Evolutionary conservation across 2,329 filamentous ascomycete genomes (phyloP).

Genomic region (Elsinoe australis): DNA sequence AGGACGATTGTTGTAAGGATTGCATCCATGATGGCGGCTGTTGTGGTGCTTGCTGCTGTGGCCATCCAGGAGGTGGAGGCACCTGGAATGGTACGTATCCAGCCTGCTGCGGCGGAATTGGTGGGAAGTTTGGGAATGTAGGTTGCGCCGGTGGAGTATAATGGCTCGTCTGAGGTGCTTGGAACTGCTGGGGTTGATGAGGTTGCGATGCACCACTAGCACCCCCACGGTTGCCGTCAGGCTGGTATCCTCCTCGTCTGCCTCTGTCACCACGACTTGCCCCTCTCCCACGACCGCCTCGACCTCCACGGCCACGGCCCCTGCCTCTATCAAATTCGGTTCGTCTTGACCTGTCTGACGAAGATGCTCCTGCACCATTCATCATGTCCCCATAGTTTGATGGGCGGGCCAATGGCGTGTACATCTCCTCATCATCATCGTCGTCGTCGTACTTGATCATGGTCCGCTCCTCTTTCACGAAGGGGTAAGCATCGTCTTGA

Average conservation of each 20-base stretch:
- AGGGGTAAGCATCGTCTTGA: constrained; percentile 4
- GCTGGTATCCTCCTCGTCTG: constrained; percentile 21
- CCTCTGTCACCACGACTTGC: constrained; percentile 23
- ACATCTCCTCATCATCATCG: constrained; percentile 38
- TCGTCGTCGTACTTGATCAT: constrained; percentile 37
- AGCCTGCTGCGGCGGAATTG: background rate
- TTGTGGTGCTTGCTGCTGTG: background rate
- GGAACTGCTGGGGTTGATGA: constrained; percentile 23
- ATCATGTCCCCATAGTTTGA: constrained; percentile 40
- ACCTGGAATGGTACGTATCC: background rate
- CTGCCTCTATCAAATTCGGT: constrained; percentile 30
- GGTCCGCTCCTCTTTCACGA: background rate
- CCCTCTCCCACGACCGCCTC: constrained; percentile 24
- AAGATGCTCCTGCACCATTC: constrained; percentile 23
- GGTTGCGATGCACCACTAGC: constrained; percentile 7
- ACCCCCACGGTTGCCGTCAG: constrained; percentile 2
- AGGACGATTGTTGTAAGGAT: background rate
- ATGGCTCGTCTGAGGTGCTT: constrained; percentile 22
- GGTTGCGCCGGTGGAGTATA: background rate
- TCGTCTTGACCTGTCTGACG: background rate
- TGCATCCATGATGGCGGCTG: background rate
- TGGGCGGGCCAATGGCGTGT: constrained; percentile 41
- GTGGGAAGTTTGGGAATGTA: background rate
- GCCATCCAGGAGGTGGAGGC: background rate
- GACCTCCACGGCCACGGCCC: constrained; percentile 24